These are phyloP conservation scores for Magnusiomyces ingens DNA, from an alignment of 1,139 yeast species.

Conservation along the genomic window DNA sequence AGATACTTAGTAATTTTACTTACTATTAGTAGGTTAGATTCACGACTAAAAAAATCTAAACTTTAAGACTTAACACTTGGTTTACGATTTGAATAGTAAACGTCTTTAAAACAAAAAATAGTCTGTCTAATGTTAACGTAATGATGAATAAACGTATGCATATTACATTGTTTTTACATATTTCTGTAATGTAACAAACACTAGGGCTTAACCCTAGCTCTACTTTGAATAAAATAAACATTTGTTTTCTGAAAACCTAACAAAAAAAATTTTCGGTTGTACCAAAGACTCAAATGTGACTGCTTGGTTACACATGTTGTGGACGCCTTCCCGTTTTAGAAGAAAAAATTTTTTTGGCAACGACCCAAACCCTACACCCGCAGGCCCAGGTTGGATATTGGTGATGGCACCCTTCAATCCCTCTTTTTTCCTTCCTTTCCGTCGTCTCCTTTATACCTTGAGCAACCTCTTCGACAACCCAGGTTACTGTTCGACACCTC, in stretches of 20 bases:
- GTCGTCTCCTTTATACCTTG: slow-evolving; percentile 5
- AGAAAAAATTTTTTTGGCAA: not conserved
- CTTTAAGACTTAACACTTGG: too few species aligned
- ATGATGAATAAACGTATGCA: not conserved
- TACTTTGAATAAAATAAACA: not conserved
- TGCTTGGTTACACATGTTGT: not conserved
- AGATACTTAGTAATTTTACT: too few species aligned
- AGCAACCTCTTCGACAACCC: slow-evolving; percentile 7
- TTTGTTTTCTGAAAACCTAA: not conserved
- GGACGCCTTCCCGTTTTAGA: not conserved
- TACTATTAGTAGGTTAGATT: too few species aligned
- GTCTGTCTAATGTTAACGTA: too few species aligned
- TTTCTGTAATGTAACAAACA: not conserved
- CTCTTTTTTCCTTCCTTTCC: not conserved
- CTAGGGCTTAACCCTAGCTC: slow-evolving; percentile 1
- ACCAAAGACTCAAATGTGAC: slow-evolving; percentile 1
- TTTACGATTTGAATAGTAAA: too few species aligned
- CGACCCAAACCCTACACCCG: slow-evolving; percentile 3
- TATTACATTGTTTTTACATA: not conserved
- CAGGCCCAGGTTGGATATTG: not conserved
- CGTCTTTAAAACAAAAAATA: not conserved
- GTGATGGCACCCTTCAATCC: not conserved
- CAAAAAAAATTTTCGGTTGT: not conserved
- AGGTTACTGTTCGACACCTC: slow-evolving; percentile 9
- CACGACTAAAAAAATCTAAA: too few species aligned